Evolutionary conservation across 345 rosid species (phyloP).

Genomic region (Populus pruinosa): DNA sequence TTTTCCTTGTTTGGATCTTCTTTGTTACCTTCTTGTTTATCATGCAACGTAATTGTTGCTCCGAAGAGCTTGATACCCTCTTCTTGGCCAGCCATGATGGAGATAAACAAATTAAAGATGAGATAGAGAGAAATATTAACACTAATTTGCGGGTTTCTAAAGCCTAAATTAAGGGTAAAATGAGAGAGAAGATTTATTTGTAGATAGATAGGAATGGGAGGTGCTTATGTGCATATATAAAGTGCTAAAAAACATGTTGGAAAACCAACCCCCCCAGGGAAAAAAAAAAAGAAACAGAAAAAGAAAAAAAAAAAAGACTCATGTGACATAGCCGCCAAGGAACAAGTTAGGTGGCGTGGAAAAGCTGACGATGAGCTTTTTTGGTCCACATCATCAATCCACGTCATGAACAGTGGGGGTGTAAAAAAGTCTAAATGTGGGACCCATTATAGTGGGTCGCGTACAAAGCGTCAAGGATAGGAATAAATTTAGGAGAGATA

Average conservation of each 20-base stretch:
- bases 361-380: conserved; percentile 50
- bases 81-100: conserved; percentile 47
- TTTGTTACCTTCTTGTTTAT: conserved; percentile 26
- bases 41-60: conserved; percentile 59
- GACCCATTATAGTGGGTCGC: conserved; percentile 32
- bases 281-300: not conserved
- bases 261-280: not conserved
- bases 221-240: conserved; percentile 5
- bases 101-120: conserved; percentile 2
- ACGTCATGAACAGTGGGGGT: conserved; percentile 30
- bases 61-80: conserved; percentile 90
- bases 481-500: conserved; percentile 14
- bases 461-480: conserved; percentile 26
- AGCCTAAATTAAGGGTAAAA: not conserved
- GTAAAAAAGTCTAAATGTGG: conserved; percentile 18
- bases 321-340: conserved; percentile 23
- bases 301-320: not conserved
- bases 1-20: conserved; percentile 33
- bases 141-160: not conserved
- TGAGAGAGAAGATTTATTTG: conserved; percentile 8
- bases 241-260: conserved; percentile 13
- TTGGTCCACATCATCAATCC: conserved; percentile 52
- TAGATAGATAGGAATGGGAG: not conserved
- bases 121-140: not conserved
- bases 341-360: conserved; percentile 46